Base-by-base conservation (phyloP, 192 early-diverging fungal genomes). In the Dissophora globulifera region DNA sequence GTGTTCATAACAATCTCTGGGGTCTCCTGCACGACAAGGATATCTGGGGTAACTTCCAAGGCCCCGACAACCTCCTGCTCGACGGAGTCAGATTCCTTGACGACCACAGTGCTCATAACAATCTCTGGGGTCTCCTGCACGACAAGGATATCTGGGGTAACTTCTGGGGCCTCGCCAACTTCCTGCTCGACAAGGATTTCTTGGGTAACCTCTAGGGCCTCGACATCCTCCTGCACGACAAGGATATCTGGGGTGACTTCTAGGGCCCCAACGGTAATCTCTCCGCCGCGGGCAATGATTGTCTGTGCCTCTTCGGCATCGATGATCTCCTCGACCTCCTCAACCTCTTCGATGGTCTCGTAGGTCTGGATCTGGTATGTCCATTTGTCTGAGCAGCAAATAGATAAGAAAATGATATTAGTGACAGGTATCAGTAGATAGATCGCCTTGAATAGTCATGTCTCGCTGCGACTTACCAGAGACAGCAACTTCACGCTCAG, bases 301-400 rank as follows among this genome's bases (percentile, higher is more conserved):
- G 30, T 43, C 2, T 29, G n/a, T n/a, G 30, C 52, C 42, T 65
- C 57, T 20, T 41, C 42, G 29, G 49, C 58, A 48, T 69, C 57
- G 1, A 69, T 50, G 25, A 52, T 27, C 42, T 69, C 57, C 42
- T 60, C 56, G 41, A 69, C 22, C 29, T 69, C 67, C 32, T 60
- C 57, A 46, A 43, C 11, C 23, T 52, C 58, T 49, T 69, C 67
- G 30, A 54, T 52, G 27, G 50, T 60, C 58, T 69, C 67, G 23
- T 69, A 60, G 40, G 58, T 60, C 42, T 52, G 50, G 15, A 54
- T 48, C 42, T 60, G 41, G 27, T 69, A 69, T 23, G 25, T 56
- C 42, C 41, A 66, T 25, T 16, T 42, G 3, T 65, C 62, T 58
- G 17, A 7, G 6, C 26, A 58, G 17, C 16, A 29, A 31, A n/a